Base-by-base conservation (phyloP, 192 early-diverging fungal species). In the Linnemannia hyalina region DNA sequence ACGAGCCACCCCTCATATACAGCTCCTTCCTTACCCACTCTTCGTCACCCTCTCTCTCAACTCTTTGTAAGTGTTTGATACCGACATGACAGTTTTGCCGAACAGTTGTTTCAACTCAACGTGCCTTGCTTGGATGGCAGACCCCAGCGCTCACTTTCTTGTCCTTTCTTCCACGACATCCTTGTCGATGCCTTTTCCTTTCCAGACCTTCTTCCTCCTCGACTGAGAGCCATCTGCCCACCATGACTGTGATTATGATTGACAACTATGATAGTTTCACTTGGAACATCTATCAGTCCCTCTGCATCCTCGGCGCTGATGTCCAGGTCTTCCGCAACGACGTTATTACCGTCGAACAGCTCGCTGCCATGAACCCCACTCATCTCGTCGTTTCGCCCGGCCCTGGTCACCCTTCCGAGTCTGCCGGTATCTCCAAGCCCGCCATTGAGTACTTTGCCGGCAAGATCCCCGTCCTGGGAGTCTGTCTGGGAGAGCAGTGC, bases 261-360 rank as follows among this genome's bases (percentile, higher is more conserved):
- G 98, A 99, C 91, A 98, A 98, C 82, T 99, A 98, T 93, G 99
- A 99, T 91, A 96, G 94, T 79, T 99, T 99, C 83, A 99, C 98
- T 38, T 99, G 97, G 93, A 99, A 99, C 89, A 92, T 99, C 44
- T 99, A 98, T 90, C 98, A 99, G 91, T 98, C 95, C 74, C 92
- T 99, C 22, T 93, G 93, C 70, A 92, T 95, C 80, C 93, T 97
- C 23, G 98, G 98, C 22, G 98, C 98, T 3, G 88, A 98, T 60
- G 98, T 99, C 32, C 89, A 90, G 49, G 99, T 99, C 60, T 96
- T 91, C 85, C 93, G 99, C 44, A 99, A 99, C 88, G 98, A 99
- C 88, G 92, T 97, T 80, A 95, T 97, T 76, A 96, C 97, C 0
- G 81, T 99, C 54, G 95, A 96, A 36, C 92, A 97, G 54, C 92